Base-by-base conservation (phyloP, 352 stramenopile genomes). In the Globisporangium radiosum region DNA sequence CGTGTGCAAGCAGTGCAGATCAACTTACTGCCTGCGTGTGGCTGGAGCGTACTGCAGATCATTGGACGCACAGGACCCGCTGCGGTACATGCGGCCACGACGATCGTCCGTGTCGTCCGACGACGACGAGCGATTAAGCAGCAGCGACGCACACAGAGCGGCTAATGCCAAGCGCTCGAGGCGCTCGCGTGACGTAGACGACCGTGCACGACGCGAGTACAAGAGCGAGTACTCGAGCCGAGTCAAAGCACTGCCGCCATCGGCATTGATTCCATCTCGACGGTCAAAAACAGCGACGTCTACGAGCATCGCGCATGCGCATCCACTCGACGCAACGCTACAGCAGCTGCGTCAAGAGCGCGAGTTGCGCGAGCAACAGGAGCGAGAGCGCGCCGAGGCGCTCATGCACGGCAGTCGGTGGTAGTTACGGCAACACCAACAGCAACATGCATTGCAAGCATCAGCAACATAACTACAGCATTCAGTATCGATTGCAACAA, bases 311-410 rank as follows among this genome's bases (percentile, higher is more conserved):
- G 48, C 45, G 53, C 19, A 8, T n/a, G 15, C 58, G 7, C 51
- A 62, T 3, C 36, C 14, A 1, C 64, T 37, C 9, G 70, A 68
- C 43, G 47, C 69, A 14, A 5, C 73, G 47, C 19, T 80, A 17
- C 25, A 71, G 7, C 65, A 80, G 37, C 60, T 87, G 19, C 73
- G 75, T 8, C 68, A 66, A 43, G 77, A 83, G 57, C 73, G 73
- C 17, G 43, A 74, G n/a, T 64, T 81, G 10, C 51, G 68, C 44
- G 70, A 83, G 55, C 48, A 54, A 1, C 47, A 19, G 0, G 73
- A 86, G 50, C 64, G 61, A 7, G 49, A 17, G 43, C 64, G 70
- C 48, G 70, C 73, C 8, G 52, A 81, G 2, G 52, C 40, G 54
- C 42, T 85, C 6, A 55, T 81, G 59, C 50, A 25, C 25, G 25